Percentiles rank a stretch among this genome's conserved stretches.
Evolutionary conservation across 305 asterid genomes (phyloP).

Genomic region (Ilex paraguariensis): DNA sequence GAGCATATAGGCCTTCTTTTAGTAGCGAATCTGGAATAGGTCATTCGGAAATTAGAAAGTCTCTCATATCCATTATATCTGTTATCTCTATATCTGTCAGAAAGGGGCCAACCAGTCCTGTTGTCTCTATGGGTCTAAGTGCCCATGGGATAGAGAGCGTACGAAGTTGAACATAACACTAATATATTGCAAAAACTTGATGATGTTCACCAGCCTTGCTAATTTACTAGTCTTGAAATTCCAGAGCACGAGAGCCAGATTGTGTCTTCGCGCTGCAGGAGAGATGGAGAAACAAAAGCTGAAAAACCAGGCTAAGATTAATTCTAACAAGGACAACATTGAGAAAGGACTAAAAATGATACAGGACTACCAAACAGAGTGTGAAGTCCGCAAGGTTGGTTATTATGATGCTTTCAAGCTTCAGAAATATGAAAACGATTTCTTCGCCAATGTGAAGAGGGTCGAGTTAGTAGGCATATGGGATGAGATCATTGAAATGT

Average conservation of each 20-base stretch:
- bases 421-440: conserved; percentile 50
- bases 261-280: conserved; percentile 91
- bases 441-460: conserved; percentile 60
- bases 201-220: background rate
- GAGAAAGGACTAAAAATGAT: conserved; percentile 44
- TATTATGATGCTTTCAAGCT: conserved; percentile 76
- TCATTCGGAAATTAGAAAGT: too few species aligned
- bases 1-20: too few species aligned
- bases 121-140: too few species aligned
- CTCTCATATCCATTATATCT: too few species aligned
- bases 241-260: conserved; percentile 64
- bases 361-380: conserved; percentile 58
- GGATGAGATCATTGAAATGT: conserved; percentile 81
- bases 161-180: too few species aligned
- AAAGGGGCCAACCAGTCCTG: too few species aligned
- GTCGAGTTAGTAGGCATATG: conserved; percentile 67
- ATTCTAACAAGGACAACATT: conserved; percentile 44
- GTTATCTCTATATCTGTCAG: too few species aligned
- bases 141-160: too few species aligned
- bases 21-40: too few species aligned
- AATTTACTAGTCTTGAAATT: conserved; percentile 11
- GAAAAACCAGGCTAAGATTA: conserved; percentile 51
- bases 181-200: background rate
- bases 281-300: conserved; percentile 65
- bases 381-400: conserved; percentile 65